Evolutionary conservation across 176 grass and related monocot genomes (phyloP), one percentile per base, ranked within the genome.

Genomic region (Puya raimondii): DNA sequence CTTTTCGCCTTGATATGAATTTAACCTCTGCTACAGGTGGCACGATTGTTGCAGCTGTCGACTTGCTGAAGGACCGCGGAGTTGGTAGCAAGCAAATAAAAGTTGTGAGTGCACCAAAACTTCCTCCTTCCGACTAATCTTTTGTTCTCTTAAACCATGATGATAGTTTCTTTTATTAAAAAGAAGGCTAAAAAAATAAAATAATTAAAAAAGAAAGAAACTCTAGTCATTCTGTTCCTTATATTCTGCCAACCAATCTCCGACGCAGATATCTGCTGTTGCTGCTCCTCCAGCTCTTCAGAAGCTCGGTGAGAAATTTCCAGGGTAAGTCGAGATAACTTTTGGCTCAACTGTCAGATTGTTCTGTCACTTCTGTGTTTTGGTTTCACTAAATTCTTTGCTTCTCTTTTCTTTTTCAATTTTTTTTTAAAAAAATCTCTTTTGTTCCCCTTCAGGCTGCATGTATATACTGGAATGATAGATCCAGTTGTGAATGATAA

Each of bases 401-500:
- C 5, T 18, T 6, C 33, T 69, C 21, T 69, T 18, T 47, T n/a
- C n/a, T 82, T 81, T 42, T 42, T 42, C 33, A 6, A 0, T 6
- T 6, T 33, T 33, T 42, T 42, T 42, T 7, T 7, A n/a, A n/a
- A n/a, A n/a, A n/a, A n/a, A n/a, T 7, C 4, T 42, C 4, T 1
- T 42, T 7, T 42, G 5, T 42, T 42, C 4, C 33, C 33, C 33
- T 42, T 64, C 82, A 99, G 85, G 82, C 74, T 99, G 66, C 94
- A 86, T 26, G 94, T 99, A 26, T 99, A 99, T 68, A 82, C 94
- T 26, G 94, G 89, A 88, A 93, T 82, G 71, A 85, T 93, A 61
- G 94, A 99, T 82, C 80, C 89, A 21, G 80, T 84, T 75, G 94
- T 99, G 75, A 87, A 99, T 65, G 87, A 99, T 82, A 92, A 80